Percentiles rank a stretch among this genome's conserved stretches.
Conservation (phyloP, 768 basidiomycete species). For the Russula earlei region DNA sequence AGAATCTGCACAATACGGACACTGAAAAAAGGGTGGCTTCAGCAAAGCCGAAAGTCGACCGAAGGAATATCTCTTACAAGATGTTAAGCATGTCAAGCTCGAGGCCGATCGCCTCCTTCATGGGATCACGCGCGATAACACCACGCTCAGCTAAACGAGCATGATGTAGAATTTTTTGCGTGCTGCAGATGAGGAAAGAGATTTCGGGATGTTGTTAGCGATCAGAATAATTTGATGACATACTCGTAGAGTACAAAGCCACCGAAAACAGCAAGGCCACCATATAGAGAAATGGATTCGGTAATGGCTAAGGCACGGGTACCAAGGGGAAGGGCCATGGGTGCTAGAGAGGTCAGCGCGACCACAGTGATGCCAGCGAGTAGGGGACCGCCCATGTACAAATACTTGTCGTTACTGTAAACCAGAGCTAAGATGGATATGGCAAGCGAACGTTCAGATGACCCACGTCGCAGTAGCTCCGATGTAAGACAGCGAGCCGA, state of each 20-base stretch:
- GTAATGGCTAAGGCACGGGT: slow-evolving; percentile 65
- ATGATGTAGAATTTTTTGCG: slow-evolving; percentile 75
- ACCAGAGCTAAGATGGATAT: background rate
- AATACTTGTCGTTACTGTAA: slow-evolving; percentile 62
- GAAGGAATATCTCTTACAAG: slow-evolving; percentile 41
- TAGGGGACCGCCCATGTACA: slow-evolving; percentile 81
- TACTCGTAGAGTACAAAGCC: slow-evolving; percentile 86
- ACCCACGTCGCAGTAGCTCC: slow-evolving; percentile 79
- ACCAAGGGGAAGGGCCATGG: slow-evolving; percentile 81
- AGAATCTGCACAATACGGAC: slow-evolving; percentile 77
- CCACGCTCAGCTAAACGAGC: slow-evolving; percentile 68
- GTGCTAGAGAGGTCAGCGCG: slow-evolving; percentile 77
- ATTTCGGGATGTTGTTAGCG: background rate
- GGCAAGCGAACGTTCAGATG: background rate
- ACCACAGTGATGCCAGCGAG: slow-evolving; percentile 86
- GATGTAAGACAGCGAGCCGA: slow-evolving; percentile 79
- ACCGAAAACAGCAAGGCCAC: slow-evolving; percentile 79
- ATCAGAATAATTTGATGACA: slow-evolving; percentile 20
- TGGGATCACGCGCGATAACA: slow-evolving; percentile 55
- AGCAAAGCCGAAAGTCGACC: slow-evolving; percentile 2
- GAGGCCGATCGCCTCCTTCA: slow-evolving; percentile 68
- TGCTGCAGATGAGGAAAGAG: slow-evolving; percentile 34
- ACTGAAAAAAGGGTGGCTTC: slow-evolving; percentile 30
- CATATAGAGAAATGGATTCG: slow-evolving; percentile 76
- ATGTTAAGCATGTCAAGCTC: slow-evolving; percentile 89